Conservation (phyloP, 2,329 filamentous ascomycete genomes). For the Dactylellina sp. region DNA sequence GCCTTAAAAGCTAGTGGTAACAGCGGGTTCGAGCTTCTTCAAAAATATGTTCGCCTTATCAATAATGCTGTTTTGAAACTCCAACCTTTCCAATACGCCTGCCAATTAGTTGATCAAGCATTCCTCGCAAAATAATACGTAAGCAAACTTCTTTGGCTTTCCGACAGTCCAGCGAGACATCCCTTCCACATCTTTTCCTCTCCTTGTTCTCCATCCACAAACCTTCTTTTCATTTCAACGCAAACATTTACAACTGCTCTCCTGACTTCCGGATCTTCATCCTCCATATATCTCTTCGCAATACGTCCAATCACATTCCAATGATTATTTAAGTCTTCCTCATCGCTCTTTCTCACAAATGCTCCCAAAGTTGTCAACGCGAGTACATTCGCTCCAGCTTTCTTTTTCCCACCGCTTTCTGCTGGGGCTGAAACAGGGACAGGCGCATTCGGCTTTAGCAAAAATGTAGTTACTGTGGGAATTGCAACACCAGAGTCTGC, state of each 20-base stretch:
- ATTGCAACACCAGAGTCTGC: conserved; percentile 58
- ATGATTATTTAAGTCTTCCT: conserved; percentile 55
- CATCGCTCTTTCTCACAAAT: conserved; percentile 57
- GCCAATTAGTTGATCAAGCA: conserved; percentile 1
- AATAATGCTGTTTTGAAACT: conserved; percentile 1
- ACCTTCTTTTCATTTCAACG: conserved; percentile 59
- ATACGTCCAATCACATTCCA: conserved; percentile 58
- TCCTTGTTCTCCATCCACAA: conserved; percentile 55
- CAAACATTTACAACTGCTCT: conserved; percentile 59
- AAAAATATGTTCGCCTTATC: not conserved
- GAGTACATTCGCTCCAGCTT: conserved; percentile 57
- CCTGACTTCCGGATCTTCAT: conserved; percentile 60
- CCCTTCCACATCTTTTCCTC: conserved; percentile 60
- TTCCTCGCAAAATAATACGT: conserved; percentile 61
- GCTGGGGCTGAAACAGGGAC: not conserved
- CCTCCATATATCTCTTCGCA: conserved; percentile 60
- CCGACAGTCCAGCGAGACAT: conserved; percentile 59
- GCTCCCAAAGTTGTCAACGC: conserved; percentile 57
- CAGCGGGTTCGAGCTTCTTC: too few relatives aligned
- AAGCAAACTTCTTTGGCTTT: conserved; percentile 59
- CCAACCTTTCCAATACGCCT: not conserved
- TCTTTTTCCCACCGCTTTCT: conserved; percentile 48
- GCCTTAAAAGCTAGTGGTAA: not conserved
- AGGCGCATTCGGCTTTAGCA: conserved; percentile 47
- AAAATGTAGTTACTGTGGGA: conserved; percentile 57